Conservation (phyloP, 257 asterid species). For the Nicotiana benthamiana region DNA sequence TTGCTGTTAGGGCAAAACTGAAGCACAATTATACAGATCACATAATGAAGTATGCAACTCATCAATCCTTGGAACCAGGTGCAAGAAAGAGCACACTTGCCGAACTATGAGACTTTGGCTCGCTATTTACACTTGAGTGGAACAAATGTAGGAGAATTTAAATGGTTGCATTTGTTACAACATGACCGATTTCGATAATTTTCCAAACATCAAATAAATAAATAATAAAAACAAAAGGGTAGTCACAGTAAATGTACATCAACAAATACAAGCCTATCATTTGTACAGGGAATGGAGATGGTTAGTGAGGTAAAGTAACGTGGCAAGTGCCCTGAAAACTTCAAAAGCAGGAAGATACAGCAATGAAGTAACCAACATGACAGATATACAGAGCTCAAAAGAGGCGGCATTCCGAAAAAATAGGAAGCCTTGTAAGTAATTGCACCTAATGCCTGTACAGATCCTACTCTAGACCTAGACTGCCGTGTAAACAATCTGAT, state of each 20-base stretch:
- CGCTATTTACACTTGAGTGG: background rate
- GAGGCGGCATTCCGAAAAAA: constrained; percentile 28
- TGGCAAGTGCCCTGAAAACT: background rate
- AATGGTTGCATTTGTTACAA: background rate
- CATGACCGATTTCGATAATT: background rate
- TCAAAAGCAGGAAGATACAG: background rate
- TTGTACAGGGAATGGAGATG: background rate
- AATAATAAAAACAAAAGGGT: too few species aligned
- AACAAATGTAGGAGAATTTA: background rate
- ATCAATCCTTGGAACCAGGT: background rate
- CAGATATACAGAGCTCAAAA: constrained; percentile 41
- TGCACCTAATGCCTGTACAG: constrained; percentile 30
- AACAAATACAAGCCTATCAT: background rate
- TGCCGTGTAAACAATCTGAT: constrained; percentile 26
- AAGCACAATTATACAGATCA: too few species aligned
- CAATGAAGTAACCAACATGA: background rate
- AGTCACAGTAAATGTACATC: background rate
- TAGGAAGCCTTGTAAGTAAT: constrained; percentile 9
- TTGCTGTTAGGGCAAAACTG: background rate
- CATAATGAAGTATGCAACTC: too few species aligned
- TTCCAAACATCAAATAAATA: background rate
- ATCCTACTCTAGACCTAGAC: constrained; percentile 20
- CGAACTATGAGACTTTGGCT: background rate
- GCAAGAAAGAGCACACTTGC: background rate
- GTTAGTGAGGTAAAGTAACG: background rate